A percentile compares a stretch with the other conserved stretches of the same genome.
phyloP scores from a whole-genome alignment of 176 grass and related monocot genomes.

The Aegilops longissima region DNA sequence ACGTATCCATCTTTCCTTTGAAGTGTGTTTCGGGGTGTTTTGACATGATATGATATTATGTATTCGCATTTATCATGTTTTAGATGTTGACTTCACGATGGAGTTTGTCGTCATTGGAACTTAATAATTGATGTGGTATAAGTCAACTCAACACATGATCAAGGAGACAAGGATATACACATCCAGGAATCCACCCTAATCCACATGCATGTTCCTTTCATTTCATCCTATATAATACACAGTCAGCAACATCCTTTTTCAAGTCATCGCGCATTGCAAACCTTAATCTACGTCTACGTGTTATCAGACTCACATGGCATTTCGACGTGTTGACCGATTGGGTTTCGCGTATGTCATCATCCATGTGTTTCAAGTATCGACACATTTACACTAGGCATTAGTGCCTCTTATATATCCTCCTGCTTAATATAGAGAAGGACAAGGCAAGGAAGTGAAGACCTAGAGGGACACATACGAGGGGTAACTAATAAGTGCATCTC shows the following conservation, averaged over 20 bases:
- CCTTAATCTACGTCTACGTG: not conserved
- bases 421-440: no score
- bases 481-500: no score
- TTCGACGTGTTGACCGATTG: not conserved
- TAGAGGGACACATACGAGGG: no score
- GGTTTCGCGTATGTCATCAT: not conserved
- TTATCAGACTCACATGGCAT: conserved; percentile 8
- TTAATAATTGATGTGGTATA: not conserved
- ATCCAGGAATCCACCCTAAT: not conserved
- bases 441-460: no score
- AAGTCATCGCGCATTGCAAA: conserved; percentile 15
- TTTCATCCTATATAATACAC: conserved; percentile 20
- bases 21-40: not conserved
- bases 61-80: not conserved
- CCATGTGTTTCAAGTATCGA: not conserved
- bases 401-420: no score
- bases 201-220: not conserved
- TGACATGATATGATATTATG: not conserved
- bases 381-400: not conserved
- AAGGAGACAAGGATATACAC: not conserved
- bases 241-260: conserved; percentile 10
- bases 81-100: not conserved
- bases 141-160: not conserved
- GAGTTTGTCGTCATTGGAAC: not conserved
- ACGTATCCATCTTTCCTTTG: not conserved